phyloP scores from a whole-genome alignment of 192 early-diverging fungal genomes.

The Linderina pennispora region DNA sequence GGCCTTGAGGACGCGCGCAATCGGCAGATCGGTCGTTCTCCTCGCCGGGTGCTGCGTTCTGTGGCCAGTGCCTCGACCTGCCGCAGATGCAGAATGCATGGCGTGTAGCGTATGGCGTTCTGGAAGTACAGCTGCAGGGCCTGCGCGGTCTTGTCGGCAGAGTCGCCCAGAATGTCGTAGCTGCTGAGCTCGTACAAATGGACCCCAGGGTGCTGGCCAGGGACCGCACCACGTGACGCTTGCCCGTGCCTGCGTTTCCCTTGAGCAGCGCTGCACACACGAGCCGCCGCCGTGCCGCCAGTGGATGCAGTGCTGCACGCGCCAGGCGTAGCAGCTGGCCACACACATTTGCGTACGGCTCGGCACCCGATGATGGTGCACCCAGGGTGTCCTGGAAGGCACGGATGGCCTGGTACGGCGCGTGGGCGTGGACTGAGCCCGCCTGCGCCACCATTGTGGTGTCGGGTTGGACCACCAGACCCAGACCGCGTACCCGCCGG shows the following conservation, averaged over 20 bases:
- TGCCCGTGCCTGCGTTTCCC: slow-evolving; percentile 80
- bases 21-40: slow-evolving; percentile 34
- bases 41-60: slow-evolving; percentile 24
- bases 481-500: slow-evolving; percentile 11
- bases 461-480: slow-evolving; percentile 23
- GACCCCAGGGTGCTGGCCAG: slow-evolving; percentile 65
- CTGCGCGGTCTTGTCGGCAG: slow-evolving; percentile 72
- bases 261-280: slow-evolving; percentile 68
- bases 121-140: slow-evolving; percentile 70
- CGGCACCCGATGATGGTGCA: background rate
- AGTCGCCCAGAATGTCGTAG: slow-evolving; percentile 74
- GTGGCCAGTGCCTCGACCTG: slow-evolving; percentile 74
- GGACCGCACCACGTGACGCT: slow-evolving; percentile 59
- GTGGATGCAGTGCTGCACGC: slow-evolving; percentile 67
- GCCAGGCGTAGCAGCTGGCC: slow-evolving; percentile 53
- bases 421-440: slow-evolving; percentile 19
- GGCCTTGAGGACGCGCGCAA: slow-evolving; percentile 31
- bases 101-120: slow-evolving; percentile 67
- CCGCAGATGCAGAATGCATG: slow-evolving; percentile 78
- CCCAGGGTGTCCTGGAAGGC: too few species aligned
- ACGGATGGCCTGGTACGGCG: too few species aligned
- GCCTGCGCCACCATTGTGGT: slow-evolving; percentile 39
- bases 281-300: slow-evolving; percentile 59
- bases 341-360: slow-evolving; percentile 14
- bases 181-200: slow-evolving; percentile 75